Percentiles rank a stretch among this genome's conserved stretches.
Conservation (phyloP, 805 yeast genomes). For the Spathaspora sp. region DNA sequence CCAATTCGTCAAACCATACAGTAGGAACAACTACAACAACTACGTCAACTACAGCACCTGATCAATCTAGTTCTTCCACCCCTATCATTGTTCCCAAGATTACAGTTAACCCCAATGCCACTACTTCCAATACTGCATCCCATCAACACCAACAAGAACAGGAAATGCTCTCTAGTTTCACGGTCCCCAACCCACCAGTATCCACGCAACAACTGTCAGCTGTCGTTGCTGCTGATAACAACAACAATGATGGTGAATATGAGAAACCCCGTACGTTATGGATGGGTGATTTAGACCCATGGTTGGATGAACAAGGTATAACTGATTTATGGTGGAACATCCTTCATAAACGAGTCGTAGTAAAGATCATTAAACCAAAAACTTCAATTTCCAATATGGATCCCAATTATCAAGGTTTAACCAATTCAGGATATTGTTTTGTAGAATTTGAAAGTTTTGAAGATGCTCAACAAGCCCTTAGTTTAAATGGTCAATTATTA, state of each 20-base stretch:
- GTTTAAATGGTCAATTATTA: constrained; percentile 60
- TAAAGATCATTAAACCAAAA: constrained; percentile 59
- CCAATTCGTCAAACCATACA: background rate
- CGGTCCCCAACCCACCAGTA: constrained; percentile 41
- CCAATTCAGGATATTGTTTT: constrained; percentile 67
- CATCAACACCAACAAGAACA: constrained; percentile 44
- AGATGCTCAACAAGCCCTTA: constrained; percentile 66
- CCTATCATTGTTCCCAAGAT: background rate
- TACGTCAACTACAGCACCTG: constrained; percentile 1
- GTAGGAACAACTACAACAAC: background rate
- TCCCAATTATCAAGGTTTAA: constrained; percentile 18
- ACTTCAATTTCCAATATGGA: constrained; percentile 16
- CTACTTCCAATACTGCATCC: constrained; percentile 30
- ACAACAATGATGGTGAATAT: constrained; percentile 18
- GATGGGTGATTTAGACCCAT: constrained; percentile 88
- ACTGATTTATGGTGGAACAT: constrained; percentile 56
- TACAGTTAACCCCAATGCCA: constrained; percentile 10
- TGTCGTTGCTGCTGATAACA: constrained; percentile 17
- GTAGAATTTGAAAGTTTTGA: constrained; percentile 68
- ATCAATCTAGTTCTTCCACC: background rate
- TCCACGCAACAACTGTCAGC: constrained; percentile 32
- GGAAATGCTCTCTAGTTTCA: constrained; percentile 34
- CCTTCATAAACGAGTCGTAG: constrained; percentile 53
- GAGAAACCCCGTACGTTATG: constrained; percentile 70
- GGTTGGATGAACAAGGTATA: constrained; percentile 63